Evolutionary conservation across 2,329 filamentous ascomycete genomes (phyloP), one percentile per base, ranked within the genome.

Genomic region (Penicillium olsonii): DNA sequence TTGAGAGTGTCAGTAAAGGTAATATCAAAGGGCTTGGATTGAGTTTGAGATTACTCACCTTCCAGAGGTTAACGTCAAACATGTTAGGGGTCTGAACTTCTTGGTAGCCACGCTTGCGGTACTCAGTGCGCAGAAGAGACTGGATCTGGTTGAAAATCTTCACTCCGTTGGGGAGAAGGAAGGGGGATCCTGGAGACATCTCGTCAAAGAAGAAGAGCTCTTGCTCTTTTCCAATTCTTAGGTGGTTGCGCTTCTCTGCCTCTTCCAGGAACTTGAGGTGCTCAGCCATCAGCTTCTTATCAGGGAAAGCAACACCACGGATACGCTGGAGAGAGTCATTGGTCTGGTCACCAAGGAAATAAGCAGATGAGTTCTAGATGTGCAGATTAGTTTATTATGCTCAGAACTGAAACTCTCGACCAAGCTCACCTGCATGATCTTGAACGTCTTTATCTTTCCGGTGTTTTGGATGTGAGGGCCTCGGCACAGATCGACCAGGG

Each of bases 201-300:
- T 95, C 88, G 66, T 95, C 87, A 77, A 96, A 99, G 79, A 96
- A 95, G 80, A 96, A 99, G 8, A 99, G 84, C 69, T 97, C 92
- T 72, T 99, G 94, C 56, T 97, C 92, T 68, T 87, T 89, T 57
- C 92, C 94, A 60, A 99, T 92, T 75, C 89, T 90, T 59, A 92
- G 82, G 69, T 99, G 94, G 67, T 97, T 94, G 56, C 94, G 87
- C 80, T 96, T 96, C 54, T 94, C 92, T n/a, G 94, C 94, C 75
- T 99, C 94, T 65, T 96, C 92, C 24, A 99, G 81, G 75, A 95
- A 95, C 67, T 92, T 91, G 75, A 95, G 86, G 77, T 97, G 91
- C 65, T 95, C 91, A 39, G 88, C 85, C 76, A 99, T 89, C 64
- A 85, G 83, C 76, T 96, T 95, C 83, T 99, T 97, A 74, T 96